These are phyloP conservation scores for Diaporthe ampelina DNA, from an alignment of 2,329 filamentous ascomycete genomes.

Conservation along the genomic window DNA sequence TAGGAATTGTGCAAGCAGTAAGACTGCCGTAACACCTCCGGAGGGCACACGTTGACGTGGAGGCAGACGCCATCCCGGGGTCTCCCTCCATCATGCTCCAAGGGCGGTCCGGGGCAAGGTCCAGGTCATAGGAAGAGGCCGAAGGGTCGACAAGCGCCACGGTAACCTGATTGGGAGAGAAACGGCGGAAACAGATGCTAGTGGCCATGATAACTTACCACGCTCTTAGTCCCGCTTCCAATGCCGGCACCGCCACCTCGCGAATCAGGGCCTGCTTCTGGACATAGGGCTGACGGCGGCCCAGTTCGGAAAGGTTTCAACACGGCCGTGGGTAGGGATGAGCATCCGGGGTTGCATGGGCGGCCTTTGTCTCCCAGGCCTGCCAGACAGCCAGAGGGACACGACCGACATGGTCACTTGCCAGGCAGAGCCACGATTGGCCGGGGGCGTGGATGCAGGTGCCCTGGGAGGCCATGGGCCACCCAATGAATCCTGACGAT, in stretches of 20 bases:
- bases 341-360: background rate
- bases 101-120: background rate
- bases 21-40: slow-evolving; percentile 3
- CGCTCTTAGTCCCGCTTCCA: slow-evolving; percentile 3
- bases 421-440: slow-evolving; percentile 20
- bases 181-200: slow-evolving; percentile 26
- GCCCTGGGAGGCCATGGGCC: background rate
- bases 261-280: slow-evolving; percentile 26
- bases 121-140: slow-evolving; percentile 17
- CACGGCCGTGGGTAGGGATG: slow-evolving; percentile 21
- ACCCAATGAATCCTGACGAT: slow-evolving; percentile 12
- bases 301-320: slow-evolving; percentile 1
- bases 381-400: background rate
- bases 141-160: background rate
- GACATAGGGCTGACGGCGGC: slow-evolving; percentile 32
- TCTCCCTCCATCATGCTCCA: background rate
- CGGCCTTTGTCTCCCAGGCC: slow-evolving; percentile 1
- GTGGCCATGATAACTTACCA: background rate
- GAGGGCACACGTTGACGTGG: background rate
- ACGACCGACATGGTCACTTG: slow-evolving; percentile 9
- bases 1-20: background rate
- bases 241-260: slow-evolving; percentile 32
- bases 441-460: background rate
- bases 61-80: slow-evolving; percentile 3
- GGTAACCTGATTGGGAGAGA: slow-evolving; percentile 28